Percentiles rank a stretch among this genome's conserved stretches.
These are phyloP conservation scores for Noccaea caerulescens DNA, from an alignment of 345 rosid species.

Conservation along the genomic window DNA sequence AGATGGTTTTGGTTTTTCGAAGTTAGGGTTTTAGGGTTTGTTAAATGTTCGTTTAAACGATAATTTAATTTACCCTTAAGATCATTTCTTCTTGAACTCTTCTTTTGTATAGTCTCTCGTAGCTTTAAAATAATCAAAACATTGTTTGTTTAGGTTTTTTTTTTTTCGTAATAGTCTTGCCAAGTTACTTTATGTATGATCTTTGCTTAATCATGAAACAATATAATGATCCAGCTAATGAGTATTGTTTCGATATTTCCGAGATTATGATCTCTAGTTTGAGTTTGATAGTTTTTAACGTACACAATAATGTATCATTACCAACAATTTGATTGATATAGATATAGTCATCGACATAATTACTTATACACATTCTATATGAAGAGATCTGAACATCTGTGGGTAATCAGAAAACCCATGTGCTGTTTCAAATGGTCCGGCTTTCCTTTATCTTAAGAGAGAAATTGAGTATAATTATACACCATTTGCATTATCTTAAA, in stretches of 20 bases:
- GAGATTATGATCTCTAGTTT: slow-evolving; percentile 5
- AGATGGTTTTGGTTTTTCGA: slow-evolving; percentile 41
- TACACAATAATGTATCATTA: neutral
- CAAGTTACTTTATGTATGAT: slow-evolving; percentile 13
- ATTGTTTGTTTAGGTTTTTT: slow-evolving; percentile 15
- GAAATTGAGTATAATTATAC: neutral
- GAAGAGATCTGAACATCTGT: slow-evolving; percentile 28
- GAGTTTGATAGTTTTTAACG: slow-evolving; percentile 4
- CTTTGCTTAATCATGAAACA: slow-evolving; percentile 15
- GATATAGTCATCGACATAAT: slow-evolving; percentile 5
- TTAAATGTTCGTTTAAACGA: slow-evolving; percentile 31
- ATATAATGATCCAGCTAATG: neutral
- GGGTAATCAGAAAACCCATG: slow-evolving; percentile 27
- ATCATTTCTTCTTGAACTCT: slow-evolving; percentile 37
- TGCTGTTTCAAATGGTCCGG: slow-evolving; percentile 27
- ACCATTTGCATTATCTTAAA: slow-evolving; percentile 1
- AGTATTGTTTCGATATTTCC: slow-evolving; percentile 3
- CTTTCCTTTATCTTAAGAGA: slow-evolving; percentile 9
- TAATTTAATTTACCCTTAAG: slow-evolving; percentile 21
- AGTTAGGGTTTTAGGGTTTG: slow-evolving; percentile 43
- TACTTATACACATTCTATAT: neutral
- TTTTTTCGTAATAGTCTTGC: neutral
- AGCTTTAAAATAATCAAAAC: slow-evolving; percentile 24
- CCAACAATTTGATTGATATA: slow-evolving; percentile 13
- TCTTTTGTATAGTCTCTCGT: slow-evolving; percentile 37